Evolutionary conservation across 495 filamentous ascomycete genomes (phyloP).

Genomic region (Choiromyces venosus): DNA sequence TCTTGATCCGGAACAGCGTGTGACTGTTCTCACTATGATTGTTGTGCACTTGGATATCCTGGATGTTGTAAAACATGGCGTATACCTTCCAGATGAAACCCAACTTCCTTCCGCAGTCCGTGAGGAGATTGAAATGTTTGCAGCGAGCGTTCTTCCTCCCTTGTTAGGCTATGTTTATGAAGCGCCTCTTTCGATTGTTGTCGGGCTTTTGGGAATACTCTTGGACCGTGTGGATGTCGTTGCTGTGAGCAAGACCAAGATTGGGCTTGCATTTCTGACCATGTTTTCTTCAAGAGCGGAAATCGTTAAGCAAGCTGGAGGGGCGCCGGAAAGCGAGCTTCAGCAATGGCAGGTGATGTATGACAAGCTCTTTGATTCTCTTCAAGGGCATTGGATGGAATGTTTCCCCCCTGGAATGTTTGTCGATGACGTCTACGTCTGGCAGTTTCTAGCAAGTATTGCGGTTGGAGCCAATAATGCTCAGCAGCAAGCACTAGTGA

Average conservation of each 20-base stretch:
- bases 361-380: slow-evolving; percentile 74
- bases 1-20: slow-evolving; percentile 82
- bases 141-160: slow-evolving; percentile 76
- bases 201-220: slow-evolving; percentile 78
- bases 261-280: slow-evolving; percentile 82
- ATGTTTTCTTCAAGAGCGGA: slow-evolving; percentile 94
- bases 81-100: slow-evolving; percentile 62
- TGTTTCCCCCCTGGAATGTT: slow-evolving; percentile 83
- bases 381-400: slow-evolving; percentile 73
- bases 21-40: slow-evolving; percentile 91
- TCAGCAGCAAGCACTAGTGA: slow-evolving; percentile 87
- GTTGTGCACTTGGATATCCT: slow-evolving; percentile 87
- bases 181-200: slow-evolving; percentile 80
- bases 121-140: slow-evolving; percentile 89
- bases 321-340: slow-evolving; percentile 65
- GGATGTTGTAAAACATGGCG: slow-evolving; percentile 73
- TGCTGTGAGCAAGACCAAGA: slow-evolving; percentile 69
- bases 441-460: slow-evolving; percentile 93
- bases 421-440: slow-evolving; percentile 87
- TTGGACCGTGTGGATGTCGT: slow-evolving; percentile 75
- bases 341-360: slow-evolving; percentile 77
- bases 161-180: slow-evolving; percentile 85
- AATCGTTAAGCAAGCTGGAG: slow-evolving; percentile 74
- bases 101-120: slow-evolving; percentile 65
- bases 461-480: slow-evolving; percentile 86